These are phyloP conservation scores for Globisporangium middletonii DNA, from an alignment of 352 stramenopile genomes.

Conservation along the genomic window DNA sequence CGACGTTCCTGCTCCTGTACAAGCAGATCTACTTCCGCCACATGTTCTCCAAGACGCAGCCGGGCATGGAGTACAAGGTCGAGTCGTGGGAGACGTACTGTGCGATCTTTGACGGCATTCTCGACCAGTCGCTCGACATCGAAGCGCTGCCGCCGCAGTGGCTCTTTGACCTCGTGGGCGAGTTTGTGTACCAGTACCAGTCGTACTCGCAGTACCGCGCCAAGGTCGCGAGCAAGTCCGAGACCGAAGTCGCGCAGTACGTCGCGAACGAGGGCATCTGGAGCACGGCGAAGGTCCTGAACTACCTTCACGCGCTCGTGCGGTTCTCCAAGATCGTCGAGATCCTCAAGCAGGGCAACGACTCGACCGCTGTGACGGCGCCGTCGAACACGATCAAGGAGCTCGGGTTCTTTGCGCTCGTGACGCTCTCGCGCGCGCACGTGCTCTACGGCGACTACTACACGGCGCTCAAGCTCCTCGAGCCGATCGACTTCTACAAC, in stretches of 20 bases:
- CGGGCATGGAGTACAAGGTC: conserved; percentile 87
- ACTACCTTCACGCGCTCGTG: conserved; percentile 94
- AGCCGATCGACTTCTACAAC: conserved; percentile 87
- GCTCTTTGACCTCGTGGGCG: conserved; percentile 98
- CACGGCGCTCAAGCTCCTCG: conserved; percentile 89
- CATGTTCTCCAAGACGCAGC: conserved; percentile 90
- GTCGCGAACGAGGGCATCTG: conserved; percentile 90
- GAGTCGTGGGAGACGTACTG: conserved; percentile 93
- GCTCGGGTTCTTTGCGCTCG: conserved; percentile 95
- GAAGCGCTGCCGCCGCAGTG: conserved; percentile 92
- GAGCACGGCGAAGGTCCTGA: conserved; percentile 93
- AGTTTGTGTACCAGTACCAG: conserved; percentile 99
- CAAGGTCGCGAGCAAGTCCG: conserved; percentile 61
- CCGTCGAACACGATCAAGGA: conserved; percentile 81
- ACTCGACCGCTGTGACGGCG: conserved; percentile 20
- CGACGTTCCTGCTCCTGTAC: conserved; percentile 94
- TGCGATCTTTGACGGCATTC: conserved; percentile 92
- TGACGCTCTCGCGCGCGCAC: conserved; percentile 93
- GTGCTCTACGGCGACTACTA: conserved; percentile 97
- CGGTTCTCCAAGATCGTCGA: conserved; percentile 89
- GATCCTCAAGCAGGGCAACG: conserved; percentile 61
- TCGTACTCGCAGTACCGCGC: conserved; percentile 96
- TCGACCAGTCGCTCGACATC: conserved; percentile 80
- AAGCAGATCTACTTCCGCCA: conserved; percentile 96
- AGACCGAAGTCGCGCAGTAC: conserved; percentile 52